phyloP scores from a whole-genome alignment of 2,329 filamentous ascomycete genomes.

The Monosporascus ibericus region DNA sequence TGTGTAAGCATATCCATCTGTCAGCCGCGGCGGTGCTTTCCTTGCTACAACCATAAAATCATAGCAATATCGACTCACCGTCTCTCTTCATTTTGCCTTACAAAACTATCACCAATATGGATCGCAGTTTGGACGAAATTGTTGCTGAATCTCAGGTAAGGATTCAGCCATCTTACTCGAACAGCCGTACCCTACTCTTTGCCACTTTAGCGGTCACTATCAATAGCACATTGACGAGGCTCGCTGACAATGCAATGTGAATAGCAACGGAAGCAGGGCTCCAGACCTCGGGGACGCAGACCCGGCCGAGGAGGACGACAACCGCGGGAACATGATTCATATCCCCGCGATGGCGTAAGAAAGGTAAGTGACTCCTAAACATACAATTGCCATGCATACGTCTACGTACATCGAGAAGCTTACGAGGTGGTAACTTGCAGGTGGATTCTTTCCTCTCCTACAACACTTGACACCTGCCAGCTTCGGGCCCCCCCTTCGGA shows the following conservation, averaged over 20 bases:
- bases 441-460: slow-evolving; percentile 28
- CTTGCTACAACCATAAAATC: not conserved
- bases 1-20: not conserved
- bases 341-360: slow-evolving; percentile 80
- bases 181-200: too few relatives aligned
- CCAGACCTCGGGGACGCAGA: slow-evolving; percentile 19
- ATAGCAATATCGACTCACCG: slow-evolving; percentile 2
- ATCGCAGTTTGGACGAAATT: slow-evolving; percentile 29
- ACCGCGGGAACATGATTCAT: slow-evolving; percentile 36
- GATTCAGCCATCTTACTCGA: not conserved
- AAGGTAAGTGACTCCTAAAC: slow-evolving; percentile 54
- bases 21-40: not conserved
- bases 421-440: slow-evolving; percentile 13
- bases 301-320: slow-evolving; percentile 17
- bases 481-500: slow-evolving; percentile 20
- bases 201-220: not conserved
- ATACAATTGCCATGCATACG: not conserved
- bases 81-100: not conserved
- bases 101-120: slow-evolving; percentile 17
- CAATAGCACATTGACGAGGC: not conserved
- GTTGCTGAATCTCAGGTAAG: slow-evolving; percentile 28
- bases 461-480: slow-evolving; percentile 19
- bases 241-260: slow-evolving; percentile 4
- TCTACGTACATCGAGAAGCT: slow-evolving; percentile 22
- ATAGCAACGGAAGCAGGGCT: slow-evolving; percentile 20